phyloP scores from a whole-genome alignment of 1,139 yeast genomes.

The Candida buenavistaensis region DNA sequence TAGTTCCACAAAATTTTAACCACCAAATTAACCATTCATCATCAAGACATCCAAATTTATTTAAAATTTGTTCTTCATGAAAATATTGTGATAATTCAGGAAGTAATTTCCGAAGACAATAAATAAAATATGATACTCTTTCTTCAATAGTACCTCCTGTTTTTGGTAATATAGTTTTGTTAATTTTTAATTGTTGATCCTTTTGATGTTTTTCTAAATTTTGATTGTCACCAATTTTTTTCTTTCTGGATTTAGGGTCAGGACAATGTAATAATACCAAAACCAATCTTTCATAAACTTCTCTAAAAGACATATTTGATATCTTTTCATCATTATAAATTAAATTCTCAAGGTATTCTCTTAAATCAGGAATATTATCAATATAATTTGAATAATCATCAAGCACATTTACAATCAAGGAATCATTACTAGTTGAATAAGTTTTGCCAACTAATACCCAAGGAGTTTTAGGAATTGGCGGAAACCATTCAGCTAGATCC shows the following conservation, averaged over 20 bases:
- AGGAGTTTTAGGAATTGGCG: constrained; percentile 52
- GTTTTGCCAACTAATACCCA: constrained; percentile 49
- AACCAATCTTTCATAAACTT: constrained; percentile 73
- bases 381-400: constrained; percentile 52
- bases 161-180: constrained; percentile 45
- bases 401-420: constrained; percentile 37
- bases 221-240: constrained; percentile 12
- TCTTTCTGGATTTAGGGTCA: constrained; percentile 20
- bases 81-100: constrained; percentile 80
- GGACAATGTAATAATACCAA: constrained; percentile 71
- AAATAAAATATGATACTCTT: constrained; percentile 70
- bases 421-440: constrained; percentile 22
- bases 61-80: constrained; percentile 76
- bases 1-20: constrained; percentile 90
- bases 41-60: constrained; percentile 61
- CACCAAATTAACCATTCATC: constrained; percentile 96
- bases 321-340: constrained; percentile 25
- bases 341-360: constrained; percentile 25
- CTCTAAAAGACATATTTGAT: constrained; percentile 54
- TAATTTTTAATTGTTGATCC: constrained; percentile 19
- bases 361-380: constrained; percentile 31
- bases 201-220: constrained; percentile 1
- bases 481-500: constrained; percentile 88
- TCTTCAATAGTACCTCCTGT: constrained; percentile 71
- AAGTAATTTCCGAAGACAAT: constrained; percentile 58